Evolutionary conservation across 768 basidiomycete genomes (phyloP), one percentile per base, ranked within the genome.

Genomic region (Hemileccinum impolitum): DNA sequence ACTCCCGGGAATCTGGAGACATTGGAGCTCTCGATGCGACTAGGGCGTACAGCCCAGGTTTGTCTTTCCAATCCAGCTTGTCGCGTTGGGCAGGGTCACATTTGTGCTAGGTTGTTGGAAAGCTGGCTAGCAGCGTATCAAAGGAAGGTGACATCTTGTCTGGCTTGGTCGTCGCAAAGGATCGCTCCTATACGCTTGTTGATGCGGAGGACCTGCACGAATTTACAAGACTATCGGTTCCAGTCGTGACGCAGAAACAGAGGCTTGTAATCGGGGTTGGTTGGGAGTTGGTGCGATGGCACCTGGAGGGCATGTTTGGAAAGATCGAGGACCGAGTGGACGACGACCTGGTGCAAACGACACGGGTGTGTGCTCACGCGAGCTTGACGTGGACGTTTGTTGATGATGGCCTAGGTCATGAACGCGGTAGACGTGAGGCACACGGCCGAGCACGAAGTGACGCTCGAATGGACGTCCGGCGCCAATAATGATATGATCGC

Each of bases 401-500:
- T 51, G 25, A 51, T 5, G n/a, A 21, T 8, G 32, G 23, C 8
- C n/a, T 53, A 92, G 94, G 81, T 97, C 35, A 94, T 98, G 94
- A 79, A 87, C 39, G 84, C 82, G 19, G 72, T 97, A 30, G 86
- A 92, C 65, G 81, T 94, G 50, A 94, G 90, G 63, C 78, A 80
- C 31, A 84, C 80, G 4, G 72, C 71, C 31, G 82, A 87, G 56
- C 82, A 87, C 47, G 87, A 93, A 58, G 69, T 93, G 44, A 87
- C 81, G 32, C 71, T 99, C 18, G 93, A 95, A 67, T 99, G 95
- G 95, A 85, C 85, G 37, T 94, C 94, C 0, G 87, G 85, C 57
- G 84, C 87, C 7, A 89, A 87, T 61, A 95, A 92, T 57, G 95
- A 99, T 64, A 97, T 97, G 93, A 87, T 99, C 45, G 95, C 95